Conservation (phyloP, 2,329 filamentous ascomycete species). For the Trichoderma simmonsii region DNA sequence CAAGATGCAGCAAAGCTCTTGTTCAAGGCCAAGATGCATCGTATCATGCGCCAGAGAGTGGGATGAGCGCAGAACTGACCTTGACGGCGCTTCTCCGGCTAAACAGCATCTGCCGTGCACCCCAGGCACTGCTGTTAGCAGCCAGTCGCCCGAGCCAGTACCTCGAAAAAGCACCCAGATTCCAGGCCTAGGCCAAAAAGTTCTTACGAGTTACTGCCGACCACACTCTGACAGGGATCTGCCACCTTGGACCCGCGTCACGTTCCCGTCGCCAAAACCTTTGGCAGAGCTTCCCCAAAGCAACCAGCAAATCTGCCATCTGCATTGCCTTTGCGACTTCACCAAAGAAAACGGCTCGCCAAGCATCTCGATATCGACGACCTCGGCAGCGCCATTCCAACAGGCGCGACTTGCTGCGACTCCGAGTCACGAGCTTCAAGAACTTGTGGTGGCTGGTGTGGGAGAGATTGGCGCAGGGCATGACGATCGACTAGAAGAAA, state of each 20-base stretch:
- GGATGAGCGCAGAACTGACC: constrained; percentile 21
- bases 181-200: background rate
- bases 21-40: background rate
- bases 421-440: background rate
- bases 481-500: constrained; percentile 25
- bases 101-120: background rate
- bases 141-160: background rate
- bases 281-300: background rate
- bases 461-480: constrained; percentile 27
- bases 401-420: background rate
- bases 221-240: constrained; percentile 4
- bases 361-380: background rate
- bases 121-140: background rate
- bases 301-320: background rate
- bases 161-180: background rate
- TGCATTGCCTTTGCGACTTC: background rate
- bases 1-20: background rate
- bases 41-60: constrained; percentile 14
- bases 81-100: constrained; percentile 27
- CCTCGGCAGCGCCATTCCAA: background rate
- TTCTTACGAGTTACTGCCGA: background rate
- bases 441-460: constrained; percentile 7
- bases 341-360: background rate
- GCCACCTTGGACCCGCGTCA: constrained; percentile 19
- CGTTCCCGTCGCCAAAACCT: constrained; percentile 20